Percentiles rank a stretch among this genome's conserved stretches.
Evolutionary conservation across 352 stramenopile genomes (phyloP).

Genomic region (Pythium coloratum): DNA sequence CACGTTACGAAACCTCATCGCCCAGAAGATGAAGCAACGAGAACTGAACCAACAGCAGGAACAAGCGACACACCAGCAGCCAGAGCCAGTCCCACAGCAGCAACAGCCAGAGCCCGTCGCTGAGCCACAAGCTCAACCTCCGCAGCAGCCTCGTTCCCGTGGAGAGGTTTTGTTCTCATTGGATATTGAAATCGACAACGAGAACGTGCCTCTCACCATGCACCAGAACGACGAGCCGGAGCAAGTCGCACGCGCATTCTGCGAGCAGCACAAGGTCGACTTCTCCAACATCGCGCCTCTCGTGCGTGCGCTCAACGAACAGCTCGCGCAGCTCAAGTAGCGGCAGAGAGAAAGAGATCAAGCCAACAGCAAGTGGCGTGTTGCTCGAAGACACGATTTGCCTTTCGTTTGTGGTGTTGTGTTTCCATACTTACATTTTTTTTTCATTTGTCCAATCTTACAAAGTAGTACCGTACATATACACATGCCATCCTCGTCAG

Average conservation of each 20-base stretch:
- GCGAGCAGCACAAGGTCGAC: constrained; percentile 51
- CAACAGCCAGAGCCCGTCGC: constrained; percentile 6
- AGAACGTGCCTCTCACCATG: constrained; percentile 42
- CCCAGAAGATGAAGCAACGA: constrained; percentile 21
- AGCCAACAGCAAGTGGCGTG: not conserved
- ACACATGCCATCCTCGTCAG: not conserved
- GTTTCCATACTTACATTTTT: not conserved
- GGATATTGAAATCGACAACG: constrained; percentile 65
- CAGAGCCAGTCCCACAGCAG: constrained; percentile 5
- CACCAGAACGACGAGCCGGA: constrained; percentile 55
- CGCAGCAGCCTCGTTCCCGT: constrained; percentile 22
- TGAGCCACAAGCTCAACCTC: not conserved
- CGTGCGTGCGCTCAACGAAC: constrained; percentile 53
- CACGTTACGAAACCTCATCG: constrained; percentile 37
- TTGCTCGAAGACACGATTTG: not conserved
- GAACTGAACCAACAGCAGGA: constrained; percentile 19
- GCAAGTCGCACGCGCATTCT: constrained; percentile 53
- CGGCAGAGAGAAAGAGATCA: not conserved
- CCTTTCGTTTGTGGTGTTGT: not conserved
- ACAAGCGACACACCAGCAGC: constrained; percentile 16
- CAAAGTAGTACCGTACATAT: constrained; percentile 9
- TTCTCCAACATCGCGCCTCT: constrained; percentile 57
- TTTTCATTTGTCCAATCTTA: not conserved
- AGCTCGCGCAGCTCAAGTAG: constrained; percentile 27
- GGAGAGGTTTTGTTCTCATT: constrained; percentile 60